Base-by-base conservation (phyloP, 148 eudicot species). In the Nyssa sinensis region DNA sequence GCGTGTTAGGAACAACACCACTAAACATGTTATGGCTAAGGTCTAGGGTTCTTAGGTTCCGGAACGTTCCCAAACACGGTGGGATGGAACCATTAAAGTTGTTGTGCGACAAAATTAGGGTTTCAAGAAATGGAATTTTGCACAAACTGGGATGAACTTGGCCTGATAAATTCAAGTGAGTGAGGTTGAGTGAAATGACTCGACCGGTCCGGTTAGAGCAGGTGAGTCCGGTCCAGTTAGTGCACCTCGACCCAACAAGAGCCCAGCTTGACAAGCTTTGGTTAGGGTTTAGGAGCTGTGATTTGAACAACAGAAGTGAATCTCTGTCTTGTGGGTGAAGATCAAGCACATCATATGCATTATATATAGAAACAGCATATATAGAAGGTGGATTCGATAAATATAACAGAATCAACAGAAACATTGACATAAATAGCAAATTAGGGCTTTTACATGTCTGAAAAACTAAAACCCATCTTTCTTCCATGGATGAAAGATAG, bases 101-200 rank as follows among this genome's bases (percentile, higher is more conserved):
- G 83, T 95, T 92, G 61, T 78, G 83, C 11, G 92, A 88, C 72
- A 95, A 77, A 74, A 83, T 63, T 74, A 90, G 94, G 67, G 84
- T 81, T 80, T 89, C 80, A 7, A 94, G 85, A 67, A 68, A 83
- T 27, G 88, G 35, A 63, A 95, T 84, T 62, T 85, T 84, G 74
- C 98, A 95, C 49, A 95, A 75, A 78, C 81, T 80, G 73, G 86
- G 70, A 76, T 82, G 86, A 74, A 95, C 31, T 8, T 35, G 55
- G n/a, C 98, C 97, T 4, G 89, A 83, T 79, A 94, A 80, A 78
- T 73, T 86, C 81, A 90, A 80, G 28, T 77, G 75, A 55, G 90
- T 74, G 67, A 95, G 87, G 82, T 89, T 79, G 49, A 95, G 74
- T 19, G 86, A 74, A 29, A 81, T 75, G 65, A 90, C 89, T 69